These are phyloP conservation scores for Colletotrichum sansevieriae DNA, from an alignment of 2,329 filamentous ascomycete species.

Conservation along the genomic window DNA sequence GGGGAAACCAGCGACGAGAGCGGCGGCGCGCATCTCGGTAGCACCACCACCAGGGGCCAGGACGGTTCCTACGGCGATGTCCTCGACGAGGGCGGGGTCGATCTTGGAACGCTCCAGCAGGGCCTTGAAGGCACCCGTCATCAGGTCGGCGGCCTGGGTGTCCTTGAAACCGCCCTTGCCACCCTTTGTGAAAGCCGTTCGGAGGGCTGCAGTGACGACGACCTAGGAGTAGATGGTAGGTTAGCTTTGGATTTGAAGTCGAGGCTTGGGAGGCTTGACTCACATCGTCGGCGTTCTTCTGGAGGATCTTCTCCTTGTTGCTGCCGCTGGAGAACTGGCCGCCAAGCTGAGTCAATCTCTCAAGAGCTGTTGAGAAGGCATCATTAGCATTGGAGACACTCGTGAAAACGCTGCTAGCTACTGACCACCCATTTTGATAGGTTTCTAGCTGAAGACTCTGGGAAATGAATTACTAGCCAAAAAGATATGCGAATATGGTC, in stretches of 20 bases:
- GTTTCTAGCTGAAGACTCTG: slow-evolving; percentile 28
- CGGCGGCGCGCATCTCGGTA: slow-evolving; percentile 95
- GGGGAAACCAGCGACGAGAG: slow-evolving; percentile 91
- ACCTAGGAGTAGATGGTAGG: slow-evolving; percentile 63
- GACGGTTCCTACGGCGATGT: slow-evolving; percentile 92
- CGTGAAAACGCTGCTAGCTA: slow-evolving; percentile 37
- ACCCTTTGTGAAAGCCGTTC: slow-evolving; percentile 92
- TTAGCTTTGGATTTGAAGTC: slow-evolving; percentile 43
- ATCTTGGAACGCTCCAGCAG: slow-evolving; percentile 89
- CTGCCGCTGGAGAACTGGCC: slow-evolving; percentile 69
- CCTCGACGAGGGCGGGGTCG: slow-evolving; percentile 88
- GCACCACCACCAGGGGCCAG: slow-evolving; percentile 93
- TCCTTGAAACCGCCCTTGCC: slow-evolving; percentile 97
- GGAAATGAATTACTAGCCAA: neutral
- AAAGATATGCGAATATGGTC: neutral
- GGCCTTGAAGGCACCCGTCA: slow-evolving; percentile 85
- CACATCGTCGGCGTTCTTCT: slow-evolving; percentile 78
- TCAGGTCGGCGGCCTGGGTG: slow-evolving; percentile 86
- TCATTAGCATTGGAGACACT: neutral
- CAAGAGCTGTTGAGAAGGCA: slow-evolving; percentile 58
- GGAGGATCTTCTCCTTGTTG: slow-evolving; percentile 68
- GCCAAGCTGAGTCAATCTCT: slow-evolving; percentile 71
- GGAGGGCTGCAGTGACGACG: slow-evolving; percentile 92
- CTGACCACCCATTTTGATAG: slow-evolving; percentile 54
- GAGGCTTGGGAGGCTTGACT: neutral